Evolutionary conservation across 2,329 filamentous ascomycete species (phyloP), one percentile per base, ranked within the genome.

Genomic region (Microsporum audouinii): DNA sequence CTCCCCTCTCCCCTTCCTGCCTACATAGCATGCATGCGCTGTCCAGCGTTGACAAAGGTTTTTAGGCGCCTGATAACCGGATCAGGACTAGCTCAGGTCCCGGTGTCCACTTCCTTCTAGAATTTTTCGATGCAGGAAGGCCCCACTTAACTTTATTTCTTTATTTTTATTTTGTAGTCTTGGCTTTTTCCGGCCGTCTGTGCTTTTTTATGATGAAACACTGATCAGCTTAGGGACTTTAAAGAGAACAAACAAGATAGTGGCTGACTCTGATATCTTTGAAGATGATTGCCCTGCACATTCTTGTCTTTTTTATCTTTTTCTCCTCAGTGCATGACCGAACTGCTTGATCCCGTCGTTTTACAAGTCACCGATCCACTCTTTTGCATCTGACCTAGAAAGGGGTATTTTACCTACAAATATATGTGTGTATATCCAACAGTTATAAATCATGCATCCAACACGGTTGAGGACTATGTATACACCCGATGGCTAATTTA

Each of bases 91-190:
- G 49, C 31, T 8, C 49, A 34, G 23, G 23, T 3, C 45, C 49
- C 31, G 3, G 33, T 4, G 14, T 3, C 49, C 49, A 36, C 49
- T 55, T 55, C 14, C 29, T 55, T 55, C 49, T 34, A 55, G 49
- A 55, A 7, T 34, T 34, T 31, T 55, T 55, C 31, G 2, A 55
- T 55, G 49, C 49, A 55, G 29, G 33, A 55, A 55, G 49, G 49
- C 56, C 56, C 56, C 56, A 41, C 39, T 58, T 58, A 58, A 41
- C 39, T 58, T 43, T 43, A 58, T 34, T 36, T 55, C 56, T 58
- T 58, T 58, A 33, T 58, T 57, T 43, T 58, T 43, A 43, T 43
- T 58, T 58, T 29, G 29, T 14, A n/a, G 12, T 41, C 56, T 58
- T 39, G 36, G 56, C 56, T 41, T 27, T 43, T 58, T 58, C 39